A percentile compares a stretch with the other conserved stretches of the same genome.
Evolutionary conservation across 1,284 basidiomycete genomes (phyloP).

Genomic region (Apiotrichum montevideense): DNA sequence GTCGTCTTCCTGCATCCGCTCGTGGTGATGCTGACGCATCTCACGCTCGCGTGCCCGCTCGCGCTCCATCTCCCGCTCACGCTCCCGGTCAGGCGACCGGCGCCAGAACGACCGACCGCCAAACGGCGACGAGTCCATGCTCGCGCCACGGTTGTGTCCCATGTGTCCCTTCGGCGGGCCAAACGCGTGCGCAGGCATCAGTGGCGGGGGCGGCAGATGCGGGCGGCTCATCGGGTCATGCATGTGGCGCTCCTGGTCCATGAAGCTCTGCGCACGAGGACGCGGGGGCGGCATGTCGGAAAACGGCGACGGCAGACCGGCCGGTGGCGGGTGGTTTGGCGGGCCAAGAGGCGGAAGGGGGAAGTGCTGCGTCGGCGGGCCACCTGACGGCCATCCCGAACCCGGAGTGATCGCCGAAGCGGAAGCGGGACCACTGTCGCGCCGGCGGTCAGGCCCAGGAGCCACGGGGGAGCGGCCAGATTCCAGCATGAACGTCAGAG

Average conservation of each 20-base stretch:
- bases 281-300: slow-evolving; percentile 13
- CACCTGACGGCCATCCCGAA: background rate
- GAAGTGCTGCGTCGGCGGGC: slow-evolving; percentile 1
- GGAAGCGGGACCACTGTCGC: background rate
- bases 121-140: slow-evolving; percentile 17
- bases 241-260: slow-evolving; percentile 4
- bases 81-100: background rate
- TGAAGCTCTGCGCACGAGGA: slow-evolving; percentile 15
- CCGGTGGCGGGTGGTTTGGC: background rate
- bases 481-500: slow-evolving; percentile 39
- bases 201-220: slow-evolving; percentile 4
- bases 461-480: slow-evolving; percentile 13
- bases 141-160: slow-evolving; percentile 6
- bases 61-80: slow-evolving; percentile 3
- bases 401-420: background rate
- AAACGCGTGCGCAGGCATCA: slow-evolving; percentile 2
- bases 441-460: background rate
- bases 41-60: slow-evolving; percentile 13
- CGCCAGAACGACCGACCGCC: slow-evolving; percentile 12
- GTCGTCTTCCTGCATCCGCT: slow-evolving; percentile 3
- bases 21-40: slow-evolving; percentile 3
- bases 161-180: background rate
- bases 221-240: background rate
- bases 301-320: slow-evolving; percentile 8
- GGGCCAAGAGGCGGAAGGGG: slow-evolving; percentile 4